A percentile compares a stretch with the other conserved stretches of the same genome.
Conservation (phyloP, 306 rosid genomes). For the Morella rubra region DNA sequence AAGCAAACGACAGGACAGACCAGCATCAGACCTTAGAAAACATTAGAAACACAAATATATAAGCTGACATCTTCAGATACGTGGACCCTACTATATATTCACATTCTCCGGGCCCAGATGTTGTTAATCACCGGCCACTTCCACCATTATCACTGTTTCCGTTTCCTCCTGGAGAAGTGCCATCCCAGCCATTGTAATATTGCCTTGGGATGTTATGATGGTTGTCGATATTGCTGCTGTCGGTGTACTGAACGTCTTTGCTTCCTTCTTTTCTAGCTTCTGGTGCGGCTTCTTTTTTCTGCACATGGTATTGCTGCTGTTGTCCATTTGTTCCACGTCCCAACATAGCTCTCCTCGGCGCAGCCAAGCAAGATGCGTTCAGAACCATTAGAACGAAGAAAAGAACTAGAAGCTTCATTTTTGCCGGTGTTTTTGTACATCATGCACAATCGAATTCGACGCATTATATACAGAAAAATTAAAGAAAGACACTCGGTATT, state of each 20-base stretch:
- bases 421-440: conserved; percentile 9
- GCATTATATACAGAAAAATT: not conserved
- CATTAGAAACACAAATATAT: no score
- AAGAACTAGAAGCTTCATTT: conserved; percentile 48
- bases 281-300: conserved; percentile 29
- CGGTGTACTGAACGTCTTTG: conserved; percentile 21
- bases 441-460: conserved; percentile 2
- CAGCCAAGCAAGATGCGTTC: conserved; percentile 30
- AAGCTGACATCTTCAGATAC: no score
- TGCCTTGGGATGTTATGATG: conserved; percentile 48
- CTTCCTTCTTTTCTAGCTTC: conserved; percentile 34
- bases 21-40: no score
- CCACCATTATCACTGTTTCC: conserved; percentile 21
- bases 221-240: conserved; percentile 29
- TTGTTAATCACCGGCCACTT: conserved; percentile 18
- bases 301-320: conserved; percentile 38
- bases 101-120: conserved; percentile 1
- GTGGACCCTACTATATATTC: no score
- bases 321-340: conserved; percentile 45
- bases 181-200: conserved; percentile 32
- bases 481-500: not conserved
- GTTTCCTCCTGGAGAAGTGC: conserved; percentile 37
- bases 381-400: conserved; percentile 33
- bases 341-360: conserved; percentile 32
- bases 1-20: no score